Conservation (phyloP, 352 stramenopile genomes). For the Elongisporangium undulatum region DNA sequence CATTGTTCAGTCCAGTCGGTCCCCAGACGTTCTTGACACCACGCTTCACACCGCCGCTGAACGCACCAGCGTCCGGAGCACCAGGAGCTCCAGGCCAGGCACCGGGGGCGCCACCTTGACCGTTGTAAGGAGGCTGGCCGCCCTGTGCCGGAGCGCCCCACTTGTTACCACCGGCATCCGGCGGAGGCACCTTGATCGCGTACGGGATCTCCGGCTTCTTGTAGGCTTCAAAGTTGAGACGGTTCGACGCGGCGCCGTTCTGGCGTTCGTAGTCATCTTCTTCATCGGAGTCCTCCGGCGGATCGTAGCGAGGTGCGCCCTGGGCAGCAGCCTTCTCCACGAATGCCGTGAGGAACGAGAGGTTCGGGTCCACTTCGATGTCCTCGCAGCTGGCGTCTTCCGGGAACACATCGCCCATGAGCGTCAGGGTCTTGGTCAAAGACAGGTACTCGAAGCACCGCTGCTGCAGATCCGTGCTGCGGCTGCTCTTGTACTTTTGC, state of each 20-base stretch:
- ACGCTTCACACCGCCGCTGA: slow-evolving; percentile 40
- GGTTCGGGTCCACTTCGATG: slow-evolving; percentile 94
- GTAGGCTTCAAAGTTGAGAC: slow-evolving; percentile 86
- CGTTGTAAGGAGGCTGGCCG: slow-evolving; percentile 2
- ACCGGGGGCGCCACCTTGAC: slow-evolving; percentile 1
- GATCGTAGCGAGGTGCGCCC: slow-evolving; percentile 93
- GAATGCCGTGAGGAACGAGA: slow-evolving; percentile 95
- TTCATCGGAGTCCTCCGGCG: slow-evolving; percentile 94
- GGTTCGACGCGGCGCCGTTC: slow-evolving; percentile 46
- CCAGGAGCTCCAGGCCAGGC: slow-evolving; percentile 25
- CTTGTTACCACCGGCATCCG: slow-evolving; percentile 59
- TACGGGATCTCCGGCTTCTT: slow-evolving; percentile 90
- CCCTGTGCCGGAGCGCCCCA: slow-evolving; percentile 36
- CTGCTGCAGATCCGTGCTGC: slow-evolving; percentile 96
- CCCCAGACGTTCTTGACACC: slow-evolving; percentile 86
- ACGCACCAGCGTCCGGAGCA: slow-evolving; percentile 28
- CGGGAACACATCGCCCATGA: slow-evolving; percentile 93
- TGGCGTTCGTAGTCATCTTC: slow-evolving; percentile 87
- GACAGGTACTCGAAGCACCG: slow-evolving; percentile 98
- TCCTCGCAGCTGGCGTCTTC: slow-evolving; percentile 96
- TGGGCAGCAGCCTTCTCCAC: slow-evolving; percentile 91
- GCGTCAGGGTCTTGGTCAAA: slow-evolving; percentile 88
- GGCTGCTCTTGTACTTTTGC: slow-evolving; percentile 95
- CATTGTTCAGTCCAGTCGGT: slow-evolving; percentile 64
- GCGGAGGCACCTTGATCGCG: slow-evolving; percentile 62